Evolutionary conservation across 768 basidiomycete species (phyloP).

Genomic region (Cyathus striatus): DNA sequence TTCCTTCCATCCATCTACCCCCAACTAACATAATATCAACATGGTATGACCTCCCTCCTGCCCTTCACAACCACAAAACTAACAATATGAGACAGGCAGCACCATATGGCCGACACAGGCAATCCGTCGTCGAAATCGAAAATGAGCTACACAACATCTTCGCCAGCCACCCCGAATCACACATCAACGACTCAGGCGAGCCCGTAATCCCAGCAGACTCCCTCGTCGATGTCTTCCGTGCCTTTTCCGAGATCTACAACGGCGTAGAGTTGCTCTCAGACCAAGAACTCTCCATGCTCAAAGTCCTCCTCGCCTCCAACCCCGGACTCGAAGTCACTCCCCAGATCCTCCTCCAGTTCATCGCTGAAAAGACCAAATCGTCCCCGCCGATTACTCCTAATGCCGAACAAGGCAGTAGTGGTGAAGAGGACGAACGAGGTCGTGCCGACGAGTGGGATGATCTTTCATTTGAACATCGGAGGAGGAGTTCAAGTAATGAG

Average conservation of each 20-base stretch:
- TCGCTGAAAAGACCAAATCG: slow-evolving; percentile 55
- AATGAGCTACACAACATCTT: slow-evolving; percentile 66
- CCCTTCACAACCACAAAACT: slow-evolving; percentile 1
- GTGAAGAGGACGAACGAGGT: slow-evolving; percentile 30
- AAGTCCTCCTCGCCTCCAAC: slow-evolving; percentile 48
- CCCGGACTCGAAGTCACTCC: slow-evolving; percentile 69
- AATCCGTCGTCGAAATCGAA: slow-evolving; percentile 70
- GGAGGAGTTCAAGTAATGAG: slow-evolving; percentile 54
- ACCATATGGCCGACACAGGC: slow-evolving; percentile 54
- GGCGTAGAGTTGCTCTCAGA: slow-evolving; percentile 59
- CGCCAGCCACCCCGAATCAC: slow-evolving; percentile 54
- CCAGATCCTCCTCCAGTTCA: slow-evolving; percentile 54
- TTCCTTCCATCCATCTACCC: slow-evolving; percentile 6
- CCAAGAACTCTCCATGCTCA: slow-evolving; percentile 59
- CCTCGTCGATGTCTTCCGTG: slow-evolving; percentile 65
- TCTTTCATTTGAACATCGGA: slow-evolving; percentile 8
- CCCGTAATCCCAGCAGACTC: slow-evolving; percentile 65
- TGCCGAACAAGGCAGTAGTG: slow-evolving; percentile 28
- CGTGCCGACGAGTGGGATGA: slow-evolving; percentile 22
- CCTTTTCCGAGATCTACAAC: slow-evolving; percentile 55
- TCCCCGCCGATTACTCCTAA: slow-evolving; percentile 38
- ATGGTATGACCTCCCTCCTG: slow-evolving; percentile 15
- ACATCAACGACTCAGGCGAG: slow-evolving; percentile 52
- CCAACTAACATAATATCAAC: slow-evolving; percentile 6
- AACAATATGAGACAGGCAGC: too few relatives aligned